Evolutionary conservation across 169 alveolate species (phyloP).

Genomic region (Besnoitia besnoiti): DNA sequence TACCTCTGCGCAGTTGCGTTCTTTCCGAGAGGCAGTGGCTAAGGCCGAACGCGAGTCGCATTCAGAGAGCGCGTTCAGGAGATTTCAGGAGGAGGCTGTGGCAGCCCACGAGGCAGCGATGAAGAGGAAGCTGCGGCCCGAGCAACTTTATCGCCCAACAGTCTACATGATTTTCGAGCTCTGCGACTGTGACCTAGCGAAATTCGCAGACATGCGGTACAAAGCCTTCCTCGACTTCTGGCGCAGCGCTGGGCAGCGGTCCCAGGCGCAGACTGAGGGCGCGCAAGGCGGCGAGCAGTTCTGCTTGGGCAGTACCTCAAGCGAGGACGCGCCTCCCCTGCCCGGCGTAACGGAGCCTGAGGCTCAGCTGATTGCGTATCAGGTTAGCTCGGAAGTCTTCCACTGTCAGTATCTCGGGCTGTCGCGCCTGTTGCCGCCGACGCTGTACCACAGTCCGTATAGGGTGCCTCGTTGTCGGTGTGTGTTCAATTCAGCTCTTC

Average conservation of each 20-base stretch:
- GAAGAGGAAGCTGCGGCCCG: not conserved
- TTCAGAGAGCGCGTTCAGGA: not conserved
- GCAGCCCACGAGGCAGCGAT: conserved; percentile 10
- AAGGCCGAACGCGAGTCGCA: not conserved
- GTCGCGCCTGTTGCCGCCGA: too few species aligned
- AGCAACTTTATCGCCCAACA: conserved; percentile 19
- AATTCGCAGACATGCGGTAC: conserved; percentile 1
- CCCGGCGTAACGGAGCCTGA: conserved; percentile 41
- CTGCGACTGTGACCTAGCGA: conserved; percentile 49
- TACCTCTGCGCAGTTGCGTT: not conserved
- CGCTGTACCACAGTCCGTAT: too few species aligned
- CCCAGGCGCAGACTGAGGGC: not conserved
- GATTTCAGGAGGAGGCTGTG: not conserved
- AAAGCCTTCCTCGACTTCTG: not conserved
- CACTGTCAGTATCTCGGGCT: not conserved
- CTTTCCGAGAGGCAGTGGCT: not conserved
- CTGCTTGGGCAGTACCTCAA: not conserved
- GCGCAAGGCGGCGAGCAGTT: not conserved
- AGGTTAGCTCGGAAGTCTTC: not conserved
- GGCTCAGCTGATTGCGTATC: conserved; percentile 42
- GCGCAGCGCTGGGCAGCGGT: not conserved
- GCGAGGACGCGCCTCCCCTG: not conserved
- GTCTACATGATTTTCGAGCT: conserved; percentile 39
- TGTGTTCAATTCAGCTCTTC: conserved; percentile 4
- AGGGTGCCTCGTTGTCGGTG: too few species aligned